Conservation (phyloP, 2,329 filamentous ascomycete species). For the Diaporthe destruens region DNA sequence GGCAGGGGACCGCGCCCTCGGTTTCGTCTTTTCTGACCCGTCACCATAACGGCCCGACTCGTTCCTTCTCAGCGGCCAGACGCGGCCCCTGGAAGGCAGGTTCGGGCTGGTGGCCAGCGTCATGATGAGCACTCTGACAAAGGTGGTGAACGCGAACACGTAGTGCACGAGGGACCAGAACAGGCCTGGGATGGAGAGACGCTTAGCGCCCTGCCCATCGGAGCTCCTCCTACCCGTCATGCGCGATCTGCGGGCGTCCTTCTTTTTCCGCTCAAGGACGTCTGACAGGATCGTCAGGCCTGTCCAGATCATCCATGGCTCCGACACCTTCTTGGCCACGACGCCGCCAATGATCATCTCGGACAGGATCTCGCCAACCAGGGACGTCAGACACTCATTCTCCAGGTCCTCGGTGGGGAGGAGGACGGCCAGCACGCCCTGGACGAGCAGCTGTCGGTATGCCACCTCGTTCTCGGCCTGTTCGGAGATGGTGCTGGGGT, state of each 20-base stretch:
- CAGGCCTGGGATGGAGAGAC: conserved; percentile 59
- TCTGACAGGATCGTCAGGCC: conserved; percentile 78
- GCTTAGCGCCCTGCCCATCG: conserved; percentile 11
- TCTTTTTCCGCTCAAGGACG: conserved; percentile 50
- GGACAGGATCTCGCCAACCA: conserved; percentile 89
- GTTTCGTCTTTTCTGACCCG: conserved; percentile 43
- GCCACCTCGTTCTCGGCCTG: conserved; percentile 83
- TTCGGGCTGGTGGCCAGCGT: conserved; percentile 77
- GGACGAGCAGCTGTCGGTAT: conserved; percentile 90
- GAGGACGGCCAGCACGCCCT: conserved; percentile 83
- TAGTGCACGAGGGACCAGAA: conserved; percentile 71
- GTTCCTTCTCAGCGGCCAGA: conserved; percentile 45
- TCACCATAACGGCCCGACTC: conserved; percentile 46
- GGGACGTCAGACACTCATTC: conserved; percentile 84
- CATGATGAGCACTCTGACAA: conserved; percentile 74
- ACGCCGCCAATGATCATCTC: conserved; percentile 90
- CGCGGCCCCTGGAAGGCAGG: conserved; percentile 65
- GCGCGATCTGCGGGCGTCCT: conserved; percentile 33
- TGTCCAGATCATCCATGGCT: conserved; percentile 93
- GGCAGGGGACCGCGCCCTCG: conserved; percentile 40
- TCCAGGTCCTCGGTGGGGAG: conserved; percentile 93
- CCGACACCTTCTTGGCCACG: conserved; percentile 82
- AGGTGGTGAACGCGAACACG: conserved; percentile 67
- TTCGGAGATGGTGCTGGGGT: conserved; percentile 63
- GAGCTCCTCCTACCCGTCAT: conserved; percentile 40